phyloP scores from a whole-genome alignment of 495 filamentous ascomycete genomes.

The Ramalina intermedia region DNA sequence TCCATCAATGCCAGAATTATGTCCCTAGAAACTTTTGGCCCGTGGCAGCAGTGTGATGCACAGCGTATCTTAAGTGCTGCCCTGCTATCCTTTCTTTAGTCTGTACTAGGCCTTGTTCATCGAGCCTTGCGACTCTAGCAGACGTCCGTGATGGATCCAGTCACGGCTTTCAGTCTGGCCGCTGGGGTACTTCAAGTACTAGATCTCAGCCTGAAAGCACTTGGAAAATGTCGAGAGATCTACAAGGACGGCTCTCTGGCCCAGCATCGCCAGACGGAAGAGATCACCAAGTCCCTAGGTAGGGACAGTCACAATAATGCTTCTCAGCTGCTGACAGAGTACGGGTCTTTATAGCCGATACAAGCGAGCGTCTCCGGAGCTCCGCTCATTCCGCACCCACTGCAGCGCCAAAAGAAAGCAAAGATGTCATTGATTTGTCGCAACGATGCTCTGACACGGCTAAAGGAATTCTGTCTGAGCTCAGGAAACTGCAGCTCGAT shows the following conservation, averaged over 20 bases:
- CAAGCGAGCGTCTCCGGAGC: too few species aligned
- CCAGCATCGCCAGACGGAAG: neutral
- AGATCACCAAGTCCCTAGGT: neutral
- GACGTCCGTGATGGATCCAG: conserved; percentile 22
- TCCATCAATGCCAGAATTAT: too few species aligned
- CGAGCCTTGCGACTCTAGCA: neutral
- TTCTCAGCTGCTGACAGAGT: too few species aligned
- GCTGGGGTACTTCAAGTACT: conserved; percentile 25
- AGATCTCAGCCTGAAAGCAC: conserved; percentile 21
- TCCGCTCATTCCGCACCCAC: too few species aligned
- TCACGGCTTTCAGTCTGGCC: conserved; percentile 25
- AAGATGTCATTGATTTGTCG: neutral
- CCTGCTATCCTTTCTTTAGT: too few species aligned
- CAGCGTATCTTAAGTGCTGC: too few species aligned
- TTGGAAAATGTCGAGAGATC: conserved; percentile 17
- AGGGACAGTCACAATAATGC: too few species aligned
- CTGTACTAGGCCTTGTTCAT: too few species aligned
- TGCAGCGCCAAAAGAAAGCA: too few species aligned
- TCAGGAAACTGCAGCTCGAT: neutral
- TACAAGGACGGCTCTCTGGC: conserved; percentile 11
- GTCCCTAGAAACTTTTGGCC: too few species aligned
- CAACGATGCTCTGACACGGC: conserved; percentile 5
- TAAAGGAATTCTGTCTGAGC: neutral
- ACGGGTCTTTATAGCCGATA: too few species aligned
- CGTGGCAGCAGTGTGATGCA: too few species aligned